phyloP scores from a whole-genome alignment of 805 yeast species.

The Brettanomyces anomalus region DNA sequence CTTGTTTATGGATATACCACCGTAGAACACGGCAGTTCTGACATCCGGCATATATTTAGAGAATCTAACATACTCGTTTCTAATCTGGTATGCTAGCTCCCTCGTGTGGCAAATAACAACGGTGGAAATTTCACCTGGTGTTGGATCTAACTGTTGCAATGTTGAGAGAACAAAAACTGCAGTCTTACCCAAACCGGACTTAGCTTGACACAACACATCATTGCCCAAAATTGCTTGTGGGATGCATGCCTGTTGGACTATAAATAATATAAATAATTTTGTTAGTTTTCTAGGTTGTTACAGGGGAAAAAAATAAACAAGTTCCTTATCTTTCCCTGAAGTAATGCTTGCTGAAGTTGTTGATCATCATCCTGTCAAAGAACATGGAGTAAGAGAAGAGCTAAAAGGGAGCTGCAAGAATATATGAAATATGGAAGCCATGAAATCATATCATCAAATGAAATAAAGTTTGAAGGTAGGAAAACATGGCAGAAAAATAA shows the following conservation, averaged over 20 bases:
- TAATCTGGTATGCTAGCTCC: conserved; percentile 96
- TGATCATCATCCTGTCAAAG: no score
- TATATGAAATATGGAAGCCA: no score
- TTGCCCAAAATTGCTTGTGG: conserved; percentile 98
- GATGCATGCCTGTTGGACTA: conserved; percentile 95
- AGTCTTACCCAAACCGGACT: conserved; percentile 98
- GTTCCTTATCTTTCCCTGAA: not conserved
- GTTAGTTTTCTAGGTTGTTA: conserved; percentile 1
- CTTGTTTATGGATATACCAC: conserved; percentile 81
- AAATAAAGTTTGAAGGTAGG: no score
- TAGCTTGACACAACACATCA: conserved; percentile 97
- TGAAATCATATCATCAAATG: no score
- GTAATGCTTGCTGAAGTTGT: not conserved
- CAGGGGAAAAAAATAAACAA: not conserved
- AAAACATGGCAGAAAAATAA: no score
- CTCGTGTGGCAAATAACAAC: conserved; percentile 96
- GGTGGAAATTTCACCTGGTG: conserved; percentile 92
- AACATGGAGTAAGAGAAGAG: no score
- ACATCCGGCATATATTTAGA: conserved; percentile 98
- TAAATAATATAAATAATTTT: conserved; percentile 2
- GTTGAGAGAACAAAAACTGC: conserved; percentile 96
- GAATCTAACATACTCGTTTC: conserved; percentile 94
- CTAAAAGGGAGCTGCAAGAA: no score
- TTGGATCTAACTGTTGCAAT: conserved; percentile 93
- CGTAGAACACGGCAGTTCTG: conserved; percentile 92